Percentiles rank a stretch among this genome's conserved stretches.
Evolutionary conservation across 2,329 filamentous ascomycete species (phyloP).

Genomic region (Myriosclerotinia curreyana): DNA sequence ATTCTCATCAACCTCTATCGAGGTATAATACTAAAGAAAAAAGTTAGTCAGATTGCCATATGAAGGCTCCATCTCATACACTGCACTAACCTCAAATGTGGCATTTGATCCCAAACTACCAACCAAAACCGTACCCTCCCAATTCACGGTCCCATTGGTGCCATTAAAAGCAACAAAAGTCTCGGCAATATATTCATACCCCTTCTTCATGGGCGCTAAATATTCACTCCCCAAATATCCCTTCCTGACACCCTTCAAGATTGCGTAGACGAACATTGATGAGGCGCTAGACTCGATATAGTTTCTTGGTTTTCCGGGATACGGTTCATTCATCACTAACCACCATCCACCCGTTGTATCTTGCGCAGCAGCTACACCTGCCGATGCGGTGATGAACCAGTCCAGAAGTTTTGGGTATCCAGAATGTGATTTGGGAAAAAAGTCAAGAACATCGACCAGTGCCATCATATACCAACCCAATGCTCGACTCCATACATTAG

Average conservation of each 20-base stretch:
- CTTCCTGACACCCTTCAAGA: conserved; percentile 14
- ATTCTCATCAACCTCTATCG: conserved; percentile 26
- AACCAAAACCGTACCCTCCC: conserved; percentile 31
- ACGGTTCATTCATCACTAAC: conserved; percentile 19
- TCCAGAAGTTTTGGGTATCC: conserved; percentile 1
- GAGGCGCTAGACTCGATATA: conserved; percentile 16
- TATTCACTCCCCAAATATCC: conserved; percentile 21
- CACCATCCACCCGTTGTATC: conserved; percentile 15
- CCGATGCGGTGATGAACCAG: conserved; percentile 8
- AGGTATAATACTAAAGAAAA: conserved; percentile 29
- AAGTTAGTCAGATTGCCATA: conserved; percentile 2
- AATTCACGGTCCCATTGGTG: conserved; percentile 27
- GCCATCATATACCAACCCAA: conserved; percentile 43
- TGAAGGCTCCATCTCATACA: neutral
- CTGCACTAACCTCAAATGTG: conserved; percentile 29
- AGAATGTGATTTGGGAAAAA: conserved; percentile 29
- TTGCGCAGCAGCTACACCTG: conserved; percentile 13
- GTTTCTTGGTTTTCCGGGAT: conserved; percentile 15
- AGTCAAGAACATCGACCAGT: conserved; percentile 41
- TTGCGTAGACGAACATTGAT: conserved; percentile 16
- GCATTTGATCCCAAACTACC: conserved; percentile 30
- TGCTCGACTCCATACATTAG: conserved; percentile 42
- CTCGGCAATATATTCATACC: conserved; percentile 29
- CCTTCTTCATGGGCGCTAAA: conserved; percentile 26
- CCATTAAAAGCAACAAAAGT: conserved; percentile 26